Evolutionary conservation across 2,329 filamentous ascomycete species (phyloP).

Genomic region (Talaromyces piceae): DNA sequence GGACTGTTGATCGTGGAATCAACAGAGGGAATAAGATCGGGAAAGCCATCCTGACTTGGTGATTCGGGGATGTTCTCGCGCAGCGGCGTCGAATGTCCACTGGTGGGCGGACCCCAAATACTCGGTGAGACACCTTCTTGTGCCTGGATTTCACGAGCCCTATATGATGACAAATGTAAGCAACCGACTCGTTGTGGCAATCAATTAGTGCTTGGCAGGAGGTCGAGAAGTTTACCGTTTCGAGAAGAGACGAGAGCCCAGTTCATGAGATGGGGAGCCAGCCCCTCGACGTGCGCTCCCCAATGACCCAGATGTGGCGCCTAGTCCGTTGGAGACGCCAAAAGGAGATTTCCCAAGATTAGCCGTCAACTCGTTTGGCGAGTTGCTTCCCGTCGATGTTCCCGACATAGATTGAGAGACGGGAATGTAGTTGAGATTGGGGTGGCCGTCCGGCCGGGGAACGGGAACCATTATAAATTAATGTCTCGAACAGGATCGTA

Average conservation of each 20-base stretch:
- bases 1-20: slow-evolving; percentile 58
- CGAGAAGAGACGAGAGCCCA: slow-evolving; percentile 72
- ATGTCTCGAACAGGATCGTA: neutral
- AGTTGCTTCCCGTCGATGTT: slow-evolving; percentile 72
- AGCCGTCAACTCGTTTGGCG: slow-evolving; percentile 66
- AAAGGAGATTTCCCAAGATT: slow-evolving; percentile 64
- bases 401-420: slow-evolving; percentile 63
- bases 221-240: slow-evolving; percentile 66
- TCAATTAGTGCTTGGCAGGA: neutral
- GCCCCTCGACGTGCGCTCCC: slow-evolving; percentile 66
- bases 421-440: slow-evolving; percentile 74
- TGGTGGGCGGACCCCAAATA: slow-evolving; percentile 91
- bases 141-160: slow-evolving; percentile 92
- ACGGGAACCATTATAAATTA: slow-evolving; percentile 73
- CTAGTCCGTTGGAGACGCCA: slow-evolving; percentile 58
- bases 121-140: slow-evolving; percentile 78
- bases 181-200: slow-evolving; percentile 10
- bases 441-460: slow-evolving; percentile 71
- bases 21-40: slow-evolving; percentile 71
- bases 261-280: slow-evolving; percentile 94
- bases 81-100: slow-evolving; percentile 89
- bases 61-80: slow-evolving; percentile 97
- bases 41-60: slow-evolving; percentile 84
- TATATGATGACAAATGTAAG: slow-evolving; percentile 32
- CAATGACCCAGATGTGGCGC: slow-evolving; percentile 42